These are phyloP conservation scores for Wickerhamomyces subpelliculosus DNA, from an alignment of 805 yeast species.

Conservation along the genomic window DNA sequence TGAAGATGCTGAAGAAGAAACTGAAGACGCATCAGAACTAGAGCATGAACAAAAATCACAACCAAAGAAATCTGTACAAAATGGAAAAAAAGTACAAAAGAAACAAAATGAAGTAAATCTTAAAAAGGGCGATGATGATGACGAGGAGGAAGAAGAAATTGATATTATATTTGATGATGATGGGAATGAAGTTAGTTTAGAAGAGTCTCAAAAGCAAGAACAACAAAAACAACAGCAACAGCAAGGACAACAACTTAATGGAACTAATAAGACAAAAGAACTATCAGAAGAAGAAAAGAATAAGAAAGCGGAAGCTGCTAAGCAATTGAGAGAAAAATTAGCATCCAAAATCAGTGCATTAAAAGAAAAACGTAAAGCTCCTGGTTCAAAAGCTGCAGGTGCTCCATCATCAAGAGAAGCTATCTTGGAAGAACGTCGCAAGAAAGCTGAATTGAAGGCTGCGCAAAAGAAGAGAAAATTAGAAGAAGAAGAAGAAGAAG, in stretches of 20 bases:
- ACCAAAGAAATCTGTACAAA: constrained; percentile 7
- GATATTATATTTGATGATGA: constrained; percentile 64
- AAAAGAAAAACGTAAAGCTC: constrained; percentile 84
- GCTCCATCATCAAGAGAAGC: constrained; percentile 85
- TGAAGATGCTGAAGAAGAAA: constrained; percentile 9
- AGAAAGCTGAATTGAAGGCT: constrained; percentile 27
- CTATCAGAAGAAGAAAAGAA: constrained; percentile 42
- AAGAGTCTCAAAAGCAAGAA: constrained; percentile 5
- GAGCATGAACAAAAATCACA: constrained; percentile 8
- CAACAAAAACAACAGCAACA: constrained; percentile 4
- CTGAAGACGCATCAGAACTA: constrained; percentile 1
- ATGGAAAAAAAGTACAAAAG: constrained; percentile 16
- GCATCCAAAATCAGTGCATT: constrained; percentile 63
- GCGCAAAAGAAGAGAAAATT: constrained; percentile 33
- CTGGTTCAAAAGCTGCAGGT: constrained; percentile 74
- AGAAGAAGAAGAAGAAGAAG: constrained; percentile 31
- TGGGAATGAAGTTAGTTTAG: constrained; percentile 40
- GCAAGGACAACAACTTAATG: constrained; percentile 15
- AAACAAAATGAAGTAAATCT: too few relatives aligned
- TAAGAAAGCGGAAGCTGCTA: constrained; percentile 47
- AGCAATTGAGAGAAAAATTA: constrained; percentile 69
- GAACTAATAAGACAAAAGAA: constrained; percentile 19
- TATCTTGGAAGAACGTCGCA: constrained; percentile 59
- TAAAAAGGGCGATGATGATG: constrained; percentile 19
- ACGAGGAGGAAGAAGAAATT: constrained; percentile 26